These are phyloP conservation scores for Amniculicola lignicola DNA, from an alignment of 495 filamentous ascomycete species.

Conservation along the genomic window DNA sequence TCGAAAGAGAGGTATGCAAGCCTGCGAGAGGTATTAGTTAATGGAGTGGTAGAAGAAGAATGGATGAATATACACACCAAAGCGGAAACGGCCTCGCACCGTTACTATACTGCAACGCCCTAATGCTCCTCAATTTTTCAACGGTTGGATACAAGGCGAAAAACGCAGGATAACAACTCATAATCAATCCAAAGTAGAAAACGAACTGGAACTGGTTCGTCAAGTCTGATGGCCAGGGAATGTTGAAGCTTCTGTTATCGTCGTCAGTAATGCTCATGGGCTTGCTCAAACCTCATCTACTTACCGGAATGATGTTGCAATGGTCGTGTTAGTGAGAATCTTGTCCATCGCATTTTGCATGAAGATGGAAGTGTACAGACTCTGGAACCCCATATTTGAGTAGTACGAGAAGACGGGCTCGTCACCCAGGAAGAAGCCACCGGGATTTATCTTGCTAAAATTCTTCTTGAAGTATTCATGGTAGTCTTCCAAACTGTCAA, in stretches of 20 bases:
- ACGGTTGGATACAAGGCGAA: conserved; percentile 81
- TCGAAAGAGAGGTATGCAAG: conserved; percentile 75
- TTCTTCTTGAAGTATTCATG: conserved; percentile 58
- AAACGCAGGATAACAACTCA: conserved; percentile 75
- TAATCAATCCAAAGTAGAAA: conserved; percentile 71
- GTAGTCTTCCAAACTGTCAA: conserved; percentile 64
- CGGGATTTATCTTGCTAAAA: conserved; percentile 64
- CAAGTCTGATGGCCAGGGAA: conserved; percentile 57
- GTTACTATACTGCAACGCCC: conserved; percentile 30
- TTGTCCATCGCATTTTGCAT: conserved; percentile 67
- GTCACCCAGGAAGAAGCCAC: conserved; percentile 70
- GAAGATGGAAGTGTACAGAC: conserved; percentile 49
- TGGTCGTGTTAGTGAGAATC: conserved; percentile 47
- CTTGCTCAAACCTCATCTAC: no score
- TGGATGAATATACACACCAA: no score
- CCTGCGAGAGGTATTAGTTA: no score
- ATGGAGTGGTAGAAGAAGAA: no score
- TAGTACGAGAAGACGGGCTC: conserved; percentile 62
- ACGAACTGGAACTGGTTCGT: conserved; percentile 72
- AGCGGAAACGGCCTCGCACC: conserved; percentile 65
- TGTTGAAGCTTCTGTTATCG: conserved; percentile 55
- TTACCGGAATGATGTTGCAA: no score
- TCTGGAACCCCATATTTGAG: conserved; percentile 42
- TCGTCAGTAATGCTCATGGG: no score
- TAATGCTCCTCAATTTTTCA: conserved; percentile 54